phyloP scores from a whole-genome alignment of 768 basidiomycete species.

The Xerocomus spinulosus region DNA sequence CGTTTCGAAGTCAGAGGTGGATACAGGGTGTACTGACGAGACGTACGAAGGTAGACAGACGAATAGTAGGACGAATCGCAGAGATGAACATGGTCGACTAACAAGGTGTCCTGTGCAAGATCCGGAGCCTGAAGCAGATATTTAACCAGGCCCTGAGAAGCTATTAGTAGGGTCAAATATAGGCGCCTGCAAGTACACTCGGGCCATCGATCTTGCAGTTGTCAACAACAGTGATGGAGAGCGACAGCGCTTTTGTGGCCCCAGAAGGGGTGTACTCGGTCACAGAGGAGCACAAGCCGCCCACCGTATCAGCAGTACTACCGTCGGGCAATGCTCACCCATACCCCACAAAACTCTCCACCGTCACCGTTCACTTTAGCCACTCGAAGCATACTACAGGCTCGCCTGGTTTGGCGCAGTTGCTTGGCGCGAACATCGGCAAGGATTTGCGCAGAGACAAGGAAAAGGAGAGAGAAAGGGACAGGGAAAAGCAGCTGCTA shows the following conservation, averaged over 20 bases:
- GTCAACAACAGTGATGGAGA: slow-evolving; percentile 52
- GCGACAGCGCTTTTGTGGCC: slow-evolving; percentile 79
- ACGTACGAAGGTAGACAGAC: slow-evolving; percentile 18
- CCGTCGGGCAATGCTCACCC: slow-evolving; percentile 32
- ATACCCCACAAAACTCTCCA: slow-evolving; percentile 62
- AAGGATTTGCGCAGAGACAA: slow-evolving; percentile 54
- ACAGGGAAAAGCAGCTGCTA: slow-evolving; percentile 32
- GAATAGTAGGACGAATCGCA: slow-evolving; percentile 17
- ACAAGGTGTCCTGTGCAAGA: slow-evolving; percentile 20
- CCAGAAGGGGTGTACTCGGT: slow-evolving; percentile 89
- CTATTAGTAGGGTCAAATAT: too few relatives aligned
- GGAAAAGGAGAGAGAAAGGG: slow-evolving; percentile 38
- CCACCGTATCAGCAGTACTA: slow-evolving; percentile 37
- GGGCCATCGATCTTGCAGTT: slow-evolving; percentile 13
- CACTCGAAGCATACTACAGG: slow-evolving; percentile 43
- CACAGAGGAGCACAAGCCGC: slow-evolving; percentile 79
- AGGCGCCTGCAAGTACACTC: too few relatives aligned
- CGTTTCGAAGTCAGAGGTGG: neutral
- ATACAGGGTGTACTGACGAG: neutral
- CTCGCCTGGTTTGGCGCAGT: slow-evolving; percentile 60
- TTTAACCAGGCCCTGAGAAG: too few relatives aligned
- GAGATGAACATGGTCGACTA: slow-evolving; percentile 22
- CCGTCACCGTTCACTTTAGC: slow-evolving; percentile 60
- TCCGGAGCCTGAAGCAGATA: slow-evolving; percentile 17
- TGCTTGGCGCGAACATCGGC: slow-evolving; percentile 54